A percentile compares a stretch with the other conserved stretches of the same genome.
phyloP scores from a whole-genome alignment of 2,329 filamentous ascomycete genomes.

The Plectosphaerella sp. region DNA sequence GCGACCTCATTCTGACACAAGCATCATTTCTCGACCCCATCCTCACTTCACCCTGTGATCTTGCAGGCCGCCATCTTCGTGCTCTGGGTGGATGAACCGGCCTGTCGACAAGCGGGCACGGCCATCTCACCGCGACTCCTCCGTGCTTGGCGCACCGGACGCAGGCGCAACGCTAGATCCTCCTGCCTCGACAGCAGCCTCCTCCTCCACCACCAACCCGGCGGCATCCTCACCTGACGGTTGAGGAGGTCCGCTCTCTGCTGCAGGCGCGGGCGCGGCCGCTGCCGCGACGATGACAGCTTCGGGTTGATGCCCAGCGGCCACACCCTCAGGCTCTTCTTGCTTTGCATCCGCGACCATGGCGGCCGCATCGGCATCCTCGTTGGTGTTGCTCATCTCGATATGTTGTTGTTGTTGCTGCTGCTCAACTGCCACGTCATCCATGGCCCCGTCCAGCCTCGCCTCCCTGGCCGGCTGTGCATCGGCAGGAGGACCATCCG shows the following conservation, averaged over 20 bases:
- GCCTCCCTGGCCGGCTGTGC: conserved; percentile 13
- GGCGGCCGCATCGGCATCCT: not conserved
- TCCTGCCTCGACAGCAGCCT: not conserved
- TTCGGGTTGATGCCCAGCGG: not conserved
- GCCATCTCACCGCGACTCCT: not conserved
- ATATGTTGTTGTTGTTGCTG: not conserved
- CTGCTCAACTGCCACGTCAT: not conserved
- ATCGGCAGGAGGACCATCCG: not conserved
- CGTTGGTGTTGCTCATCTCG: not conserved
- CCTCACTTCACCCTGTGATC: not conserved
- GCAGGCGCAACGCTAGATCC: not conserved
- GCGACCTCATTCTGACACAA: not conserved
- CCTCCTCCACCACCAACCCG: not conserved
- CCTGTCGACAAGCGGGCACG: not conserved
- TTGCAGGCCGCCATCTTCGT: no score
- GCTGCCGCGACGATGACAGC: not conserved
- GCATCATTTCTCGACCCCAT: not conserved
- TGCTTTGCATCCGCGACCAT: not conserved
- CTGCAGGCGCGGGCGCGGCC: not conserved
- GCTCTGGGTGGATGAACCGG: not conserved
- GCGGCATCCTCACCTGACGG: not conserved
- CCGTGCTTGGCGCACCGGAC: not conserved
- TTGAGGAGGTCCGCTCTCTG: not conserved
- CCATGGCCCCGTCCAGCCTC: not conserved
- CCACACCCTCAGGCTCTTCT: not conserved